Conservation (phyloP, 2,329 filamentous ascomycete species). For the Pseudopyricularia cyperi region DNA sequence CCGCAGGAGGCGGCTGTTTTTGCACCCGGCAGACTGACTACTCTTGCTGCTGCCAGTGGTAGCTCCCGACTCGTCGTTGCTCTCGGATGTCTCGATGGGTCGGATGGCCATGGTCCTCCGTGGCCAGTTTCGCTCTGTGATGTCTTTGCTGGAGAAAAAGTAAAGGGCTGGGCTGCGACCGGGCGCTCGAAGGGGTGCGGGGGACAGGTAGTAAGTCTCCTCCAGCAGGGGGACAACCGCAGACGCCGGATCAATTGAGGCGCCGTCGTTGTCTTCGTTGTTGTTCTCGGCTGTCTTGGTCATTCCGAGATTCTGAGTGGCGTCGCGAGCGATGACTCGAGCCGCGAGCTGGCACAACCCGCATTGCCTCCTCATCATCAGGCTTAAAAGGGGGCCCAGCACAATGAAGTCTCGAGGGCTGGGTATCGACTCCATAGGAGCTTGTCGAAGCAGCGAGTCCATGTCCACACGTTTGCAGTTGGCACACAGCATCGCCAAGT, state of each 20-base stretch:
- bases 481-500: background rate
- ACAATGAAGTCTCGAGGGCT: background rate
- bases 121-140: background rate
- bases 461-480: background rate
- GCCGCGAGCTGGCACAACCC: slow-evolving; percentile 1
- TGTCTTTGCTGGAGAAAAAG: background rate
- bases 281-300: background rate
- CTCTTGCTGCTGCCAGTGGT: background rate
- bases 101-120: slow-evolving; percentile 3
- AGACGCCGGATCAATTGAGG: background rate
- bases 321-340: background rate
- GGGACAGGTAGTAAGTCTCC: slow-evolving; percentile 1
- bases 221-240: background rate
- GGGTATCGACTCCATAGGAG: background rate
- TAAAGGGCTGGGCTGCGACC: background rate
- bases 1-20: background rate
- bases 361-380: slow-evolving; percentile 1
- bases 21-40: background rate
- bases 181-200: background rate
- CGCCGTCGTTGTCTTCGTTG: background rate
- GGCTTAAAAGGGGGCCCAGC: background rate
- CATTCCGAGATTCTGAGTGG: background rate
- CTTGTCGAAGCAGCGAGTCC: background rate
- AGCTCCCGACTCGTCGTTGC: background rate
- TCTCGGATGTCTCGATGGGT: background rate